Conservation (phyloP, 768 basidiomycete species). For the Tylopilus balloui region DNA sequence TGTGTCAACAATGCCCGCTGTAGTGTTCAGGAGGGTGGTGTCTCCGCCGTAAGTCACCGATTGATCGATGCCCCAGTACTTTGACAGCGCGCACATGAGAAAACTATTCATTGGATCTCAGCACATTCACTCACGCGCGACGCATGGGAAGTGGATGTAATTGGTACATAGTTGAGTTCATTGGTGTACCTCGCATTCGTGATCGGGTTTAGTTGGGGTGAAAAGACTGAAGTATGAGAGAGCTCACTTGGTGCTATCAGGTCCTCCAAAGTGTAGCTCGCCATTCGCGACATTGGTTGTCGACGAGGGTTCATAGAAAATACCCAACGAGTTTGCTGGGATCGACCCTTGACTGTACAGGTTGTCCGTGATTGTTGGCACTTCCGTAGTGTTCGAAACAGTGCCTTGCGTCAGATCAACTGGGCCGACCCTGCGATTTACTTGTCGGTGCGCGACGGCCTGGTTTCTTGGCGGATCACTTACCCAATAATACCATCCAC, state of each 20-base stretch:
- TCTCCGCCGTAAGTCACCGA: constrained; percentile 33
- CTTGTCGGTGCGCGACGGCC: not conserved
- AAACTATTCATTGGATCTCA: not conserved
- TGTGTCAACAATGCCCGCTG: constrained; percentile 50
- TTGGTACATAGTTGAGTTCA: constrained; percentile 35
- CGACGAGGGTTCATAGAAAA: constrained; percentile 50
- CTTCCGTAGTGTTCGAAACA: constrained; percentile 34
- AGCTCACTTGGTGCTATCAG: constrained; percentile 42
- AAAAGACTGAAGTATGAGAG: not conserved
- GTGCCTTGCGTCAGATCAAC: constrained; percentile 45
- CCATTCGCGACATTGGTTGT: constrained; percentile 38
- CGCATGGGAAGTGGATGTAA: constrained; percentile 45
- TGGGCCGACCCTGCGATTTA: constrained; percentile 42
- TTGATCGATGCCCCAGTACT: constrained; percentile 48
- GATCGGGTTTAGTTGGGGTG: not conserved
- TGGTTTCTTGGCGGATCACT: not conserved
- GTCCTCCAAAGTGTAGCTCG: constrained; percentile 52
- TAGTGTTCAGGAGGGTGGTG: constrained; percentile 32
- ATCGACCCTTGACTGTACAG: constrained; percentile 45
- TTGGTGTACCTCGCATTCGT: constrained; percentile 29
- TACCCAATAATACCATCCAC: constrained; percentile 54
- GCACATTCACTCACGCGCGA: constrained; percentile 21
- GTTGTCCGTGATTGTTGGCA: constrained; percentile 59
- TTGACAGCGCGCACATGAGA: not conserved
- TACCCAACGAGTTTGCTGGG: constrained; percentile 41